Percentiles rank a stretch among this genome's conserved stretches.
Conservation (phyloP, 768 basidiomycete species). For the Trametes cinnabarina region DNA sequence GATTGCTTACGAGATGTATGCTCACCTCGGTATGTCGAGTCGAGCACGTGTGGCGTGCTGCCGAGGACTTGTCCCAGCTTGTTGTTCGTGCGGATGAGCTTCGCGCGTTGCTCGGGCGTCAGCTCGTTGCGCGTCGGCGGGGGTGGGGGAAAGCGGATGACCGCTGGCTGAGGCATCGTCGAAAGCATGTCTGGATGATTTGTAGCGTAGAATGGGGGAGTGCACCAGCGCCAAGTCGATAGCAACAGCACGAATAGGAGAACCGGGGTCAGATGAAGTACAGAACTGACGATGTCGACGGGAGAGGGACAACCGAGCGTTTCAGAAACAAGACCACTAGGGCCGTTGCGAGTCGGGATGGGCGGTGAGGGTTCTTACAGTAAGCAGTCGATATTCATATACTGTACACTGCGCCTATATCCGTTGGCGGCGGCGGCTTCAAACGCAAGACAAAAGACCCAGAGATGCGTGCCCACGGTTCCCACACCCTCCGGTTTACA, state of each 20-base stretch:
- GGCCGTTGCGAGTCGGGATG: slow-evolving; percentile 12
- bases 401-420: background rate
- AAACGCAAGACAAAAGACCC: slow-evolving; percentile 4
- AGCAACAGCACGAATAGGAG: background rate
- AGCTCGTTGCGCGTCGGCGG: slow-evolving; percentile 61
- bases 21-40: slow-evolving; percentile 27
- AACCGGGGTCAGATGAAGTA: background rate
- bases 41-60: slow-evolving; percentile 55
- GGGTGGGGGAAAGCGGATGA: slow-evolving; percentile 36
- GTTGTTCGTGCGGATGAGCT: slow-evolving; percentile 54
- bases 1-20: background rate
- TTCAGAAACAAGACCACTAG: slow-evolving; percentile 11
- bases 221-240: background rate
- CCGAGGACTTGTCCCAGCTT: slow-evolving; percentile 62
- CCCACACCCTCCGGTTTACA: background rate
- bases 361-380: background rate
- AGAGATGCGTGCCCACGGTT: background rate
- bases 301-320: too few species aligned
- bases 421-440: background rate
- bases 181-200: background rate
- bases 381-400: background rate
- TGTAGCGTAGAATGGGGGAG: background rate
- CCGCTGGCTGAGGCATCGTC: slow-evolving; percentile 5
- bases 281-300: background rate
- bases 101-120: slow-evolving; percentile 49